Conservation (phyloP, 805 yeast species). For the Candida qinlingensis region DNA sequence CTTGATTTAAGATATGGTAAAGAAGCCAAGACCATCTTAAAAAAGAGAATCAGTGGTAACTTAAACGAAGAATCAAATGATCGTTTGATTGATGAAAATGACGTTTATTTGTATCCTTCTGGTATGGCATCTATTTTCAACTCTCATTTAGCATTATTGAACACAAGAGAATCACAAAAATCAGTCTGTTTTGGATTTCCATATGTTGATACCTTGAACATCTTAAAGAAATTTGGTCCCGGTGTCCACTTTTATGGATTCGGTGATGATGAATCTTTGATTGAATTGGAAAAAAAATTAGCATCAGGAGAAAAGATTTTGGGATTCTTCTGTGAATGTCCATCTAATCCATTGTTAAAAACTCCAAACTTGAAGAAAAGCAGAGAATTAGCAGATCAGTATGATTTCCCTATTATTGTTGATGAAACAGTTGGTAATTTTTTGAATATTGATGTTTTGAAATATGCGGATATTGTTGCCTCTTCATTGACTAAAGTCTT, state of each 20-base stretch:
- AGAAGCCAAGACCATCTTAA: conserved; percentile 71
- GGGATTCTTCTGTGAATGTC: conserved; percentile 87
- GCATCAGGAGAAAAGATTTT: conserved; percentile 61
- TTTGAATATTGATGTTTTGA: conserved; percentile 73
- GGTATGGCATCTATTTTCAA: conserved; percentile 92
- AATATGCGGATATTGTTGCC: conserved; percentile 81
- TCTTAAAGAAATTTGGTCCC: conserved; percentile 84
- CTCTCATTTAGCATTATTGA: conserved; percentile 59
- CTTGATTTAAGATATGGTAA: conserved; percentile 70
- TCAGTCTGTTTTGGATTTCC: conserved; percentile 96
- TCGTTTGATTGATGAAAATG: conserved; percentile 39
- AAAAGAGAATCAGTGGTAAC: conserved; percentile 67
- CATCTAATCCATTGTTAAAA: conserved; percentile 87
- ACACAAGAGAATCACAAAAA: conserved; percentile 34
- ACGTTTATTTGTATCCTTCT: conserved; percentile 79
- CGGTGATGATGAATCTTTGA: conserved; percentile 70
- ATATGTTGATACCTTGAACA: conserved; percentile 85
- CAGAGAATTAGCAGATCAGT: conserved; percentile 59
- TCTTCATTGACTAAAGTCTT: conserved; percentile 88
- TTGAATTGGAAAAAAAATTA: conserved; percentile 57
- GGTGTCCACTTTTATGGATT: conserved; percentile 83
- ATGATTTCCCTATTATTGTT: conserved; percentile 72
- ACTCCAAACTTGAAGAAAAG: conserved; percentile 74
- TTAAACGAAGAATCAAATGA: conserved; percentile 20
- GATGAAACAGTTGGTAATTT: conserved; percentile 96